Evolutionary conservation across 305 asterid genomes (phyloP).

Genomic region (Fraxinus xanthoxyloides): DNA sequence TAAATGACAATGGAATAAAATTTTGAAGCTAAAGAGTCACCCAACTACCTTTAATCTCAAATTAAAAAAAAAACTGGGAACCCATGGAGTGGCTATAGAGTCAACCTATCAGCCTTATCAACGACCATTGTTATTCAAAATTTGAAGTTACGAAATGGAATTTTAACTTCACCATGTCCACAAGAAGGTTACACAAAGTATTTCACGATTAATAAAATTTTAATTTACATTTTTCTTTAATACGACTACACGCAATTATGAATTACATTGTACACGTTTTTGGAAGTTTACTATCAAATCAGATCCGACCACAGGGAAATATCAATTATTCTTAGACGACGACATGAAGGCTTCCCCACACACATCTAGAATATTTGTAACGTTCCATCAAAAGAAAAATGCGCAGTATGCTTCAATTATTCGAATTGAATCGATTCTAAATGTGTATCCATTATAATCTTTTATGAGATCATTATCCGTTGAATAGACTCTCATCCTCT

Average conservation of each 20-base stretch:
- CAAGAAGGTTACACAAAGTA: neutral
- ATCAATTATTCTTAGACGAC: neutral
- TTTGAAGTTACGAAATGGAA: neutral
- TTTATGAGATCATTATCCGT: neutral
- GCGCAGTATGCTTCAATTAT: neutral
- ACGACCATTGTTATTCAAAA: neutral
- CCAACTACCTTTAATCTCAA: too few relatives aligned
- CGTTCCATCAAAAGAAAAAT: neutral
- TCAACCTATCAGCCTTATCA: neutral
- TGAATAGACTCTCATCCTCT: neutral
- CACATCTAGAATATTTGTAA: neutral
- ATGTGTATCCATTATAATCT: neutral
- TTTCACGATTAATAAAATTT: too few relatives aligned
- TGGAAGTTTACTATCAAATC: neutral
- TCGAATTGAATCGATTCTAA: neutral
- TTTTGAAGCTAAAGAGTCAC: too few relatives aligned
- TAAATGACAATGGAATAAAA: too few relatives aligned
- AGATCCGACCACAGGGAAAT: neutral
- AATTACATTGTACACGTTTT: neutral
- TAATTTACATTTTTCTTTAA: neutral
- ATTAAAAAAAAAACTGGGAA: neutral
- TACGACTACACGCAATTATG: neutral
- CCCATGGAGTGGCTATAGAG: neutral
- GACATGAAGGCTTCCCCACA: neutral
- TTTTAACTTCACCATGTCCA: conserved; percentile 4